These are phyloP conservation scores for Phytophthora chlamydospora DNA, from an alignment of 352 stramenopile genomes.

Conservation along the genomic window DNA sequence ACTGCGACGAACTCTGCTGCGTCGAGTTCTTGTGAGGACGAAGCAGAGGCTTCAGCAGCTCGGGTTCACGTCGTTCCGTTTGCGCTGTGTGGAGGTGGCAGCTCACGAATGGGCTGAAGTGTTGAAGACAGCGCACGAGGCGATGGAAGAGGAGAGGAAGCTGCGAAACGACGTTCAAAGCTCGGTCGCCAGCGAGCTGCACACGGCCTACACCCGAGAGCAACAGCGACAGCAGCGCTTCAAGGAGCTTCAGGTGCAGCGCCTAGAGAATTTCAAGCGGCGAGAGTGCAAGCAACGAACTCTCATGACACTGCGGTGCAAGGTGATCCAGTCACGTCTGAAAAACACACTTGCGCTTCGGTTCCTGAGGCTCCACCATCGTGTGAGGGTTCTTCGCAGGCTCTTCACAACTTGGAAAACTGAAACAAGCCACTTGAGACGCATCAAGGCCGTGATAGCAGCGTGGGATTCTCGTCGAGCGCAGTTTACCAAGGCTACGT, in stretches of 20 bases:
- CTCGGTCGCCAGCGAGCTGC: conserved; percentile 39
- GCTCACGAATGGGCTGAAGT: conserved; percentile 46
- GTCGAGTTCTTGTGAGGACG: conserved; percentile 20
- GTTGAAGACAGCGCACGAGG: conserved; percentile 41
- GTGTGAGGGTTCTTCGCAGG: conserved; percentile 4
- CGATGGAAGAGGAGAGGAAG: conserved; percentile 54
- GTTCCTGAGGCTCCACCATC: conserved; percentile 28
- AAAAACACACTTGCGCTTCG: conserved; percentile 26
- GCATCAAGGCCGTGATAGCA: neutral
- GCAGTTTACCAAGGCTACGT: neutral
- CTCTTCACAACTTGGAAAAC: conserved; percentile 26
- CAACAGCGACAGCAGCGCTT: conserved; percentile 30
- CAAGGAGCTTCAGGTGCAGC: conserved; percentile 24
- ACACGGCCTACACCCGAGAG: conserved; percentile 30
- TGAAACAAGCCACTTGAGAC: neutral
- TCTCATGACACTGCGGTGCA: conserved; percentile 27
- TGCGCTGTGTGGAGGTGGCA: conserved; percentile 40
- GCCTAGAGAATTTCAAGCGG: conserved; percentile 20
- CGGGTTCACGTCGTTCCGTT: conserved; percentile 31
- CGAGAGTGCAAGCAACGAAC: conserved; percentile 19
- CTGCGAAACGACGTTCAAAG: conserved; percentile 45
- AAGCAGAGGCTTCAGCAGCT: conserved; percentile 12
- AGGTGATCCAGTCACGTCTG: conserved; percentile 12
- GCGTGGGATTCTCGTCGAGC: conserved; percentile 7
- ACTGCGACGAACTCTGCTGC: conserved; percentile 11